Conservation (phyloP, 78 protist genomes). For the Anaeramoeba ignava region DNA sequence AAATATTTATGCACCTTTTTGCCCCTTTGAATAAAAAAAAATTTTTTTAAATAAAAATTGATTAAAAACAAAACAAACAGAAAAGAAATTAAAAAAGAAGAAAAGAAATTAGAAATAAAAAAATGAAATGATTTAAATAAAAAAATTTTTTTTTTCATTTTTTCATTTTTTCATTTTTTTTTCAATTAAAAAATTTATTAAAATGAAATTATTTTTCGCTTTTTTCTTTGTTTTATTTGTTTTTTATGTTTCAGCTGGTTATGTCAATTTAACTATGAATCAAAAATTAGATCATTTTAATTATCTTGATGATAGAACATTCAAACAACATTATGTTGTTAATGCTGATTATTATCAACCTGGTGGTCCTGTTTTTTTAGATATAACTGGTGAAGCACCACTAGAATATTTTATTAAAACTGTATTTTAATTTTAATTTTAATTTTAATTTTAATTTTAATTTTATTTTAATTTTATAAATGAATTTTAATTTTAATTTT, state of each 20-base stretch:
- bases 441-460: background rate
- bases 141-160: too few relatives aligned
- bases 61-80: too few relatives aligned
- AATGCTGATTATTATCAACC: conserved; percentile 23
- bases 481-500: background rate
- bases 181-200: too few relatives aligned
- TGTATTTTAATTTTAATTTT: background rate
- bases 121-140: too few relatives aligned
- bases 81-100: too few relatives aligned
- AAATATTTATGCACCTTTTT: too few relatives aligned
- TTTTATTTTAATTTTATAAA: background rate
- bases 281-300: conserved; percentile 45
- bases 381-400: background rate
- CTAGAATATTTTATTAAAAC: background rate
- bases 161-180: too few relatives aligned
- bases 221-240: background rate
- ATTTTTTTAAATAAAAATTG: too few relatives aligned
- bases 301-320: conserved; percentile 26
- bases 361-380: background rate
- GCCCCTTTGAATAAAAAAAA: too few relatives aligned
- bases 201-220: background rate
- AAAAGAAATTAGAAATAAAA: too few relatives aligned
- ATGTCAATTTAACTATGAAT: background rate
- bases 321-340: conserved; percentile 31
- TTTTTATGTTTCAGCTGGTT: background rate